Conservation (phyloP, 495 filamentous ascomycete genomes). For the Xylaria telfairii region DNA sequence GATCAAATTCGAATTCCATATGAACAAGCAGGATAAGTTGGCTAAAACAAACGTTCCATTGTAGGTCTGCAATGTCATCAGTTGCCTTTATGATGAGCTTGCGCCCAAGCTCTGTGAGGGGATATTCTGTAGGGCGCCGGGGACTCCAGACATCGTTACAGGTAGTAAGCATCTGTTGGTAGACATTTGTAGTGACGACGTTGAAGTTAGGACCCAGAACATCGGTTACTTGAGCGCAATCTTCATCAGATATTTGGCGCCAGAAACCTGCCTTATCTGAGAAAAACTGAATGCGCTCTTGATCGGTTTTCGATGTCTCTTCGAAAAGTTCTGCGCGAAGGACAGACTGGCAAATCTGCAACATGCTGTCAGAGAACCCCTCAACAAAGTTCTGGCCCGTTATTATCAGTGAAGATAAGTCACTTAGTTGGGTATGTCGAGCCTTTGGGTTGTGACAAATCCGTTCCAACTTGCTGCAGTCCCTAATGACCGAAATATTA, state of each 20-base stretch:
- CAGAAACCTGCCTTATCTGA: constrained; percentile 74
- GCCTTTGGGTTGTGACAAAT: constrained; percentile 63
- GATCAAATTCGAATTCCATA: constrained; percentile 77
- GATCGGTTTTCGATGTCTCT: constrained; percentile 67
- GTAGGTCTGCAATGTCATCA: constrained; percentile 75
- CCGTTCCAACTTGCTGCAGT: constrained; percentile 78
- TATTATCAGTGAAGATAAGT: constrained; percentile 57
- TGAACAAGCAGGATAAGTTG: constrained; percentile 84
- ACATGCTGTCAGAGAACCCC: constrained; percentile 65
- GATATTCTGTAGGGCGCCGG: constrained; percentile 45
- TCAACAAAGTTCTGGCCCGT: constrained; percentile 67
- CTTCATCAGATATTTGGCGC: constrained; percentile 75
- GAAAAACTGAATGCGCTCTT: constrained; percentile 72
- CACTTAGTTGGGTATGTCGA: constrained; percentile 41
- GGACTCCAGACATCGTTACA: constrained; percentile 41
- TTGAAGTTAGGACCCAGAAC: constrained; percentile 63
- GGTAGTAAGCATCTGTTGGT: constrained; percentile 48
- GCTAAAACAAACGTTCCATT: constrained; percentile 74
- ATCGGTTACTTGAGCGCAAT: constrained; percentile 60
- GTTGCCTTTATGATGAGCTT: constrained; percentile 74
- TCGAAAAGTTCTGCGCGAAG: constrained; percentile 73
- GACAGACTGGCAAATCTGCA: constrained; percentile 63
- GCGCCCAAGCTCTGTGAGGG: constrained; percentile 72
- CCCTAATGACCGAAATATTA: constrained; percentile 74
- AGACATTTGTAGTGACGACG: constrained; percentile 60